phyloP scores from a whole-genome alignment of 768 basidiomycete genomes.

The Leccinellum luteum region DNA sequence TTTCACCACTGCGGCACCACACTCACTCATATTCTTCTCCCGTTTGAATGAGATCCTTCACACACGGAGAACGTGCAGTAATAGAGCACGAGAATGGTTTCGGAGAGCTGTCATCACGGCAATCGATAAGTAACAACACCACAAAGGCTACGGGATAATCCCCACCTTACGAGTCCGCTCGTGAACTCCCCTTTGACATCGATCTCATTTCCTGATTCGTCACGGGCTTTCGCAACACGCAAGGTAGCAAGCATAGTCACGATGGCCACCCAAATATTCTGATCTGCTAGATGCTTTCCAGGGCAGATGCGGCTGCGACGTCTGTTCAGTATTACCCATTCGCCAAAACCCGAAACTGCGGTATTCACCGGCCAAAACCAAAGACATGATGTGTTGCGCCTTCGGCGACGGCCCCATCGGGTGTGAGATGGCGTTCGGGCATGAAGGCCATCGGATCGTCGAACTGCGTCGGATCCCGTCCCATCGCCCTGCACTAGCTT shows the following conservation, averaged over 20 bases:
- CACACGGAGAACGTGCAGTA: conserved; percentile 11
- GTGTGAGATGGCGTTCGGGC: conserved; percentile 52
- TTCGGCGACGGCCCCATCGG: conserved; percentile 13
- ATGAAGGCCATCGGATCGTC: conserved; percentile 51
- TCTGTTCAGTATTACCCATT: background rate
- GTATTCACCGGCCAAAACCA: conserved; percentile 27
- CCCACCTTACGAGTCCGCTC: conserved; percentile 18
- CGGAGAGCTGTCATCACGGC: conserved; percentile 8
- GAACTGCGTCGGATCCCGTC: conserved; percentile 51
- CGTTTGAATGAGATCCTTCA: conserved; percentile 15
- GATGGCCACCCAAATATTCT: conserved; percentile 31
- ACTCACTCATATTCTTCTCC: background rate
- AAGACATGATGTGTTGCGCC: conserved; percentile 4
- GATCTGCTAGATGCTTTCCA: conserved; percentile 33
- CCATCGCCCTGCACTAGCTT: conserved; percentile 37
- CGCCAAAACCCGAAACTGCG: background rate
- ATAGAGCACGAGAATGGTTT: conserved; percentile 27
- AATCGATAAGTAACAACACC: background rate
- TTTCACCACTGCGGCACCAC: background rate
- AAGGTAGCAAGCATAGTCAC: conserved; percentile 32
- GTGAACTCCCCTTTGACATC: conserved; percentile 25
- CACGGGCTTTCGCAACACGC: conserved; percentile 24
- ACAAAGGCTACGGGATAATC: background rate
- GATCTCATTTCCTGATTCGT: conserved; percentile 32
- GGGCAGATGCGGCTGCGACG: conserved; percentile 31